Conservation (phyloP, 495 filamentous ascomycete species). For the Annulohypoxylon stygium region DNA sequence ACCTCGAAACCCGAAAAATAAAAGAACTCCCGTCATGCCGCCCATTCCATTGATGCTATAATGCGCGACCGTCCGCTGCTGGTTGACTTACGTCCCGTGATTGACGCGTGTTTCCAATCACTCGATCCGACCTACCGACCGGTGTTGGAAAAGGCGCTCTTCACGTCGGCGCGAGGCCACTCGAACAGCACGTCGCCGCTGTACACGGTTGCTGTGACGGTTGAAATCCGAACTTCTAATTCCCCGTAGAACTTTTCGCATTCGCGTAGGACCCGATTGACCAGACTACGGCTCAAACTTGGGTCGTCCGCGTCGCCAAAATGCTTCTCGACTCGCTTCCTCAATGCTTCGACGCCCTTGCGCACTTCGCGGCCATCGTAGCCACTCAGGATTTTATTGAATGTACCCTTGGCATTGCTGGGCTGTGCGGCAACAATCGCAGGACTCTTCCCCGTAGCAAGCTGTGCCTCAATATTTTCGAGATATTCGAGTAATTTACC, state of each 20-base stretch:
- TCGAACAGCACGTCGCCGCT: slow-evolving; percentile 67
- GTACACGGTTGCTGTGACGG: slow-evolving; percentile 69
- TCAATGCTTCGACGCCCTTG: slow-evolving; percentile 85
- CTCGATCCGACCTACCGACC: slow-evolving; percentile 57
- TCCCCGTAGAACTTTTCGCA: slow-evolving; percentile 84
- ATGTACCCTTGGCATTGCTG: slow-evolving; percentile 80
- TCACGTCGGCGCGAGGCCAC: slow-evolving; percentile 67
- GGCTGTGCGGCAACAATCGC: slow-evolving; percentile 74
- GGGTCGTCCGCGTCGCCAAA: slow-evolving; percentile 89
- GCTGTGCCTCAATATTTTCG: slow-evolving; percentile 81
- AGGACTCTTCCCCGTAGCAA: slow-evolving; percentile 62
- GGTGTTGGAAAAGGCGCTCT: slow-evolving; percentile 60
- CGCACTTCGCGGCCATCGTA: slow-evolving; percentile 87
- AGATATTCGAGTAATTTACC: slow-evolving; percentile 92
- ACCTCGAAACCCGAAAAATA: neutral
- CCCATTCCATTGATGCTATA: slow-evolving; percentile 34
- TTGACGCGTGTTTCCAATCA: slow-evolving; percentile 46
- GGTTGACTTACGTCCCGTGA: slow-evolving; percentile 37
- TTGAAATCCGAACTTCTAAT: slow-evolving; percentile 76
- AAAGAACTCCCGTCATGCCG: slow-evolving; percentile 44
- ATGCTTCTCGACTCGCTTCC: slow-evolving; percentile 94
- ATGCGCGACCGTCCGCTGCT: slow-evolving; percentile 34
- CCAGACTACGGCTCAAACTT: slow-evolving; percentile 72
- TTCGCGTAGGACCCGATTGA: slow-evolving; percentile 81
- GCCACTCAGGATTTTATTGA: slow-evolving; percentile 83